Evolutionary conservation across 2,329 filamentous ascomycete species (phyloP).

Genomic region (Gyromitra esculenta): DNA sequence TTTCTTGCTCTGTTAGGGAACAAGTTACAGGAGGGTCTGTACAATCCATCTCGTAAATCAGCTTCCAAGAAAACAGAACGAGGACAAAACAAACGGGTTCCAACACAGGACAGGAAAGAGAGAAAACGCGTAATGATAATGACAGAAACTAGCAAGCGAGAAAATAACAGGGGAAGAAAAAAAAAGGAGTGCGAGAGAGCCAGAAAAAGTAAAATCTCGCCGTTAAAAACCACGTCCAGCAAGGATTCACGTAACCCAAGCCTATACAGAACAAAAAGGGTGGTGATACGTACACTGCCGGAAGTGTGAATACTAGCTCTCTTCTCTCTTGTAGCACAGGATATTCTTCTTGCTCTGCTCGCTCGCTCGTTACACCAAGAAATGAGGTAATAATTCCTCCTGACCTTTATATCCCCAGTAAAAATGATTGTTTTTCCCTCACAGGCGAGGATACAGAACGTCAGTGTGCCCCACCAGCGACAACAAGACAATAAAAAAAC

Average conservation of each 20-base stretch:
- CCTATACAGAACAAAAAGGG: conserved; percentile 55
- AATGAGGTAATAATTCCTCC: conserved; percentile 51
- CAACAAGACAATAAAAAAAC: conserved; percentile 52
- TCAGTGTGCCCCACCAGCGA: conserved; percentile 51
- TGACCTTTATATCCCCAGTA: conserved; percentile 51
- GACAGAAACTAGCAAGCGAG: conserved; percentile 51
- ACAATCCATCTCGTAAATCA: conserved; percentile 59
- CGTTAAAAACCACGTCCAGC: conserved; percentile 39
- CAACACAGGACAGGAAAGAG: conserved; percentile 56
- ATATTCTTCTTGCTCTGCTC: conserved; percentile 52
- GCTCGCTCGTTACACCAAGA: conserved; percentile 56
- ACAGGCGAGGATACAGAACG: conserved; percentile 53
- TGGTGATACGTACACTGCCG: conserved; percentile 57
- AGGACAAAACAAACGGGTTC: conserved; percentile 61
- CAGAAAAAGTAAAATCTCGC: conserved; percentile 60
- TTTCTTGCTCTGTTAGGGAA: conserved; percentile 58
- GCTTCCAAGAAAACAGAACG: conserved; percentile 62
- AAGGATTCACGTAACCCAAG: conserved; percentile 47
- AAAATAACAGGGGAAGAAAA: conserved; percentile 54
- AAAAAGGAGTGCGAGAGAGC: conserved; percentile 61
- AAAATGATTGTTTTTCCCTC: conserved; percentile 54
- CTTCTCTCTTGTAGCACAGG: conserved; percentile 52
- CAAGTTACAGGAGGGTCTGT: conserved; percentile 58
- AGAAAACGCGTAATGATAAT: conserved; percentile 48
- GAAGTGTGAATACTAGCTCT: conserved; percentile 52